phyloP scores from a whole-genome alignment of 495 filamentous ascomycete genomes.

The Aspergillus bertholletiae region DNA sequence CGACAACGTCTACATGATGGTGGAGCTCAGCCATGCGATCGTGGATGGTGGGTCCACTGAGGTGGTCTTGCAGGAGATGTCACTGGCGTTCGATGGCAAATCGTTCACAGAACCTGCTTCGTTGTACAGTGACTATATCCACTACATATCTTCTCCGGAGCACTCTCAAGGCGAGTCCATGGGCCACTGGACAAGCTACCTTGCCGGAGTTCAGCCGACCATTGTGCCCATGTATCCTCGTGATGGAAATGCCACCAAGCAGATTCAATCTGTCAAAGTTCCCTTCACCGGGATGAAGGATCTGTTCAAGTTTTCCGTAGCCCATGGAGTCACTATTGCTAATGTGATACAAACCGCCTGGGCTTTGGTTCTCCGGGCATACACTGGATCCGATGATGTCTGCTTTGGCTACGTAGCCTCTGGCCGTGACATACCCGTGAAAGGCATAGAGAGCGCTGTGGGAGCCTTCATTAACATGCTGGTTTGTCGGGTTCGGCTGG shows the following conservation, averaged over 20 bases:
- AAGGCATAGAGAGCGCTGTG: slow-evolving; percentile 25
- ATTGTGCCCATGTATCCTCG: slow-evolving; percentile 24
- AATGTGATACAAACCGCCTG: slow-evolving; percentile 37
- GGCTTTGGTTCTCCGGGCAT: slow-evolving; percentile 37
- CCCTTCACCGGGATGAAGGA: slow-evolving; percentile 8
- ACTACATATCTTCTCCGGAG: not conserved
- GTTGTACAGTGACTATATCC: slow-evolving; percentile 42
- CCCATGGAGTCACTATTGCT: slow-evolving; percentile 19
- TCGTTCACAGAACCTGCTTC: slow-evolving; percentile 20
- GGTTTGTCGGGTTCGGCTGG: slow-evolving; percentile 14
- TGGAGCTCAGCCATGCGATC: slow-evolving; percentile 45
- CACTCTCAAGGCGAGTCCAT: slow-evolving; percentile 30
- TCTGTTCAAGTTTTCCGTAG: slow-evolving; percentile 14
- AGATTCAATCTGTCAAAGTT: not conserved
- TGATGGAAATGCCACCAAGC: not conserved
- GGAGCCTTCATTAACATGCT: slow-evolving; percentile 40
- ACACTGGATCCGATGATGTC: slow-evolving; percentile 34
- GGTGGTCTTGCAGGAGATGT: slow-evolving; percentile 25
- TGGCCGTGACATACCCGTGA: slow-evolving; percentile 28
- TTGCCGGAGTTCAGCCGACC: slow-evolving; percentile 31
- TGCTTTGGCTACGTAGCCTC: slow-evolving; percentile 35
- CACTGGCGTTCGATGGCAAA: slow-evolving; percentile 29
- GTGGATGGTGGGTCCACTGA: slow-evolving; percentile 27
- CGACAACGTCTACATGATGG: slow-evolving; percentile 26
- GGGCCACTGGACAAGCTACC: slow-evolving; percentile 38